phyloP scores from a whole-genome alignment of 2,329 filamentous ascomycete genomes.

The Xylariales sp. region DNA sequence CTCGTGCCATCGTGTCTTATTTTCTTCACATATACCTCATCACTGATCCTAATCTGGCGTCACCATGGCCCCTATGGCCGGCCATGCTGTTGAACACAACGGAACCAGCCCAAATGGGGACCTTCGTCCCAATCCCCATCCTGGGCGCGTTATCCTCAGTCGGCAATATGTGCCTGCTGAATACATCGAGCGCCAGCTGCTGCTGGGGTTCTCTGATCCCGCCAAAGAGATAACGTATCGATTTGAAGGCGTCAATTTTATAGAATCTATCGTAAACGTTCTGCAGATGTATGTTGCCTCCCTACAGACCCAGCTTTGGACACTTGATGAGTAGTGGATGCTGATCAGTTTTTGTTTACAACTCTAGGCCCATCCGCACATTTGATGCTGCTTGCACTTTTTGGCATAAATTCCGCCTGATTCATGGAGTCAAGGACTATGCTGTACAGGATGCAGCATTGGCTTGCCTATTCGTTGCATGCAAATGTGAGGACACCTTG shows the following conservation, averaged over 20 bases:
- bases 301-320: no score
- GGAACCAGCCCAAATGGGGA: background rate
- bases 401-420: constrained; percentile 88
- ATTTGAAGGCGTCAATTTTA: constrained; percentile 82
- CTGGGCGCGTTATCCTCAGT: constrained; percentile 29
- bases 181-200: constrained; percentile 69
- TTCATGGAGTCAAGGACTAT: constrained; percentile 82
- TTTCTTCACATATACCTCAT: no score
- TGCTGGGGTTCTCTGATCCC: constrained; percentile 65
- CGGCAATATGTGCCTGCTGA: constrained; percentile 79
- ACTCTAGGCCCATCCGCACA: constrained; percentile 72
- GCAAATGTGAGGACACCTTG: constrained; percentile 96
- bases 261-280: constrained; percentile 76
- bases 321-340: background rate
- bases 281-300: constrained; percentile 74
- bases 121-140: constrained; percentile 15
- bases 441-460: constrained; percentile 82
- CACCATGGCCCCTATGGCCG: background rate
- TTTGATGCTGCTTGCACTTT: constrained; percentile 90
- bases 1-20: no score
- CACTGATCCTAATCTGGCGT: background rate
- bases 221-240: constrained; percentile 76
- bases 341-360: constrained; percentile 12
- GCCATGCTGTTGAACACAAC: no score
- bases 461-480: constrained; percentile 84